These are phyloP conservation scores for Leccinum longicurvipes DNA, from an alignment of 768 basidiomycete genomes.

Conservation along the genomic window DNA sequence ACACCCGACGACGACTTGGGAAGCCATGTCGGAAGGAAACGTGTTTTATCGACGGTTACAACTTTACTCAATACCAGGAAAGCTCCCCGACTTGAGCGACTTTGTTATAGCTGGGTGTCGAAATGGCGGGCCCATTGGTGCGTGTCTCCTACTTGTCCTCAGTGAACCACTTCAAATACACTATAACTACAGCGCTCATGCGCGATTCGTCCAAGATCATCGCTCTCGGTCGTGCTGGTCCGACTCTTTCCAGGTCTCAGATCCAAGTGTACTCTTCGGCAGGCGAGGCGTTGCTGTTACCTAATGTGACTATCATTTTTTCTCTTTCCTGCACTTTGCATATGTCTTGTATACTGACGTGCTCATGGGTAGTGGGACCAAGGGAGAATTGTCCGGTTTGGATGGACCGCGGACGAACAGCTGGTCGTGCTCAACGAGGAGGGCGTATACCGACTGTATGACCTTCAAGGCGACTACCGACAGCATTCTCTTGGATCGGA, in stretches of 20 bases:
- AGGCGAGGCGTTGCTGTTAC: slow-evolving; percentile 63
- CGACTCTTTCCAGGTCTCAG: slow-evolving; percentile 68
- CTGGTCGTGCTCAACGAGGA: slow-evolving; percentile 89
- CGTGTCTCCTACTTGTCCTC: slow-evolving; percentile 10
- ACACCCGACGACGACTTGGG: slow-evolving; percentile 83
- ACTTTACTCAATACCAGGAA: slow-evolving; percentile 78
- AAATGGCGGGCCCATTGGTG: slow-evolving; percentile 89
- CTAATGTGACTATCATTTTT: slow-evolving; percentile 60
- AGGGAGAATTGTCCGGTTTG: slow-evolving; percentile 74
- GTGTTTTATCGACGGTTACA: slow-evolving; percentile 87
- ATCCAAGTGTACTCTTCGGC: slow-evolving; percentile 87
- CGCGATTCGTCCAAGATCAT: slow-evolving; percentile 80
- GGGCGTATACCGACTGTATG: slow-evolving; percentile 86
- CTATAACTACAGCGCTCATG: slow-evolving; percentile 66
- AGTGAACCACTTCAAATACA: slow-evolving; percentile 2
- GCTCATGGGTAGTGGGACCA: slow-evolving; percentile 79
- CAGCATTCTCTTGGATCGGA: slow-evolving; percentile 85
- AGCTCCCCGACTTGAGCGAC: slow-evolving; percentile 73
- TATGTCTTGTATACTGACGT: slow-evolving; percentile 7
- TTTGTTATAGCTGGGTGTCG: slow-evolving; percentile 78
- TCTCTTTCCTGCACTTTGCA: neutral
- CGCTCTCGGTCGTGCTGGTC: slow-evolving; percentile 56
- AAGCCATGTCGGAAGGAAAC: slow-evolving; percentile 82
- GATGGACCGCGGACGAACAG: slow-evolving; percentile 81
- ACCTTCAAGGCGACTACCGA: slow-evolving; percentile 79